Percentiles rank a stretch among this genome's conserved stretches.
phyloP scores from a whole-genome alignment of 2,329 filamentous ascomycete genomes.

The Mycocentrospora acerina region DNA sequence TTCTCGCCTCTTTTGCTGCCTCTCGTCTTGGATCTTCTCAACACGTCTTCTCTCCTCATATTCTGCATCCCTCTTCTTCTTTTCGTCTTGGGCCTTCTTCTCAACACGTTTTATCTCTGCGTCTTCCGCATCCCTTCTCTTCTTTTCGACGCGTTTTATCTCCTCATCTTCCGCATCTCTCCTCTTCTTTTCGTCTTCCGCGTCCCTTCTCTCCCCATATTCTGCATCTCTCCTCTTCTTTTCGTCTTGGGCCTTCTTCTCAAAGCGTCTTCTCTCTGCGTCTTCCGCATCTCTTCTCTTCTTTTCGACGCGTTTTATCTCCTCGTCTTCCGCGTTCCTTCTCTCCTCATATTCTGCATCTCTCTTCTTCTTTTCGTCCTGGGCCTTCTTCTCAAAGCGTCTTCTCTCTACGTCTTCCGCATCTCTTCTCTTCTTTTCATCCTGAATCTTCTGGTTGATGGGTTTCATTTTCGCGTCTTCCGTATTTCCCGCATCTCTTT shows the following conservation, averaged over 20 bases:
- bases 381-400: not conserved
- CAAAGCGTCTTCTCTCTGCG: not conserved
- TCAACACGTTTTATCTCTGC: not conserved
- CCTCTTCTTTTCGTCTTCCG: too few relatives aligned
- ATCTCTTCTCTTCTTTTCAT: not conserved
- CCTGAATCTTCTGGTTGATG: not conserved
- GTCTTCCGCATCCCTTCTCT: not conserved
- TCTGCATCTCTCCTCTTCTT: not conserved
- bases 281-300: not conserved
- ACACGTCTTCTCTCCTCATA: not conserved
- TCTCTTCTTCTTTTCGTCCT: too few relatives aligned
- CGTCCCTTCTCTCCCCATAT: not conserved
- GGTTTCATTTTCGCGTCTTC: not conserved
- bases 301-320: not conserved
- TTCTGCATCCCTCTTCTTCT: not conserved
- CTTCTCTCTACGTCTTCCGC: not conserved
- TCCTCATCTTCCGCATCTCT: not conserved
- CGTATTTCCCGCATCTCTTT: not conserved
- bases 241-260: constrained; percentile 1
- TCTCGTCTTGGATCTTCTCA: not conserved
- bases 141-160: not conserved
- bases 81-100: not conserved
- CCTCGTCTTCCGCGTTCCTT: too few relatives aligned
- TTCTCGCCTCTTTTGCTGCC: not conserved
- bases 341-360: not conserved